These are phyloP conservation scores for Penicillium macrosclerotiorum DNA, from an alignment of 495 filamentous ascomycete species.

Conservation along the genomic window DNA sequence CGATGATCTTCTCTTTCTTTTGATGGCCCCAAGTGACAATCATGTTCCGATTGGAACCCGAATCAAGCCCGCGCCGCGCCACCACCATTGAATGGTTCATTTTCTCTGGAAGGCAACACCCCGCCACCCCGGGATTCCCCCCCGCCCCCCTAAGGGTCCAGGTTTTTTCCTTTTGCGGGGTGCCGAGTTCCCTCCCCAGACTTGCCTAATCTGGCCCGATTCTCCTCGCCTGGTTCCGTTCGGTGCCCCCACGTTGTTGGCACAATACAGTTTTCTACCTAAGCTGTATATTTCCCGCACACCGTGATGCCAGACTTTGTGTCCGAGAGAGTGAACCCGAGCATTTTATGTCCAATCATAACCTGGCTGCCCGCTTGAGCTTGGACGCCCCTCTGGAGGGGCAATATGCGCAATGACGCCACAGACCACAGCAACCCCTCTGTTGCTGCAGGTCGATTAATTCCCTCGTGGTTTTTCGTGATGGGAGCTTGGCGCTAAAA, in stretches of 20 bases:
- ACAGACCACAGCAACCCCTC: neutral
- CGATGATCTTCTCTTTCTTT: neutral
- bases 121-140: conserved; percentile 3
- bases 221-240: conserved; percentile 9
- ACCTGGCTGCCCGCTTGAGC: neutral
- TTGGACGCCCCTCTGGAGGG: neutral
- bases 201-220: conserved; percentile 1
- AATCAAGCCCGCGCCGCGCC: neutral
- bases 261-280: too few relatives aligned
- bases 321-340: too few relatives aligned
- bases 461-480: neutral
- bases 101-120: neutral
- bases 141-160: neutral
- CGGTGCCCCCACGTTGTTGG: neutral
- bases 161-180: conserved; percentile 5
- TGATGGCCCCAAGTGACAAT: neutral
- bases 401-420: conserved; percentile 4
- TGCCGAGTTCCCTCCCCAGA: conserved; percentile 9
- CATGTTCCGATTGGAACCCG: neutral
- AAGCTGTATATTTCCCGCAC: too few relatives aligned
- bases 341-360: neutral
- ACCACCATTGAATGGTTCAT: neutral
- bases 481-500: too few relatives aligned
- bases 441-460: neutral
- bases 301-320: too few relatives aligned